Evolutionary conservation across 345 rosid species (phyloP).

Genomic region (Ceriops tagal): DNA sequence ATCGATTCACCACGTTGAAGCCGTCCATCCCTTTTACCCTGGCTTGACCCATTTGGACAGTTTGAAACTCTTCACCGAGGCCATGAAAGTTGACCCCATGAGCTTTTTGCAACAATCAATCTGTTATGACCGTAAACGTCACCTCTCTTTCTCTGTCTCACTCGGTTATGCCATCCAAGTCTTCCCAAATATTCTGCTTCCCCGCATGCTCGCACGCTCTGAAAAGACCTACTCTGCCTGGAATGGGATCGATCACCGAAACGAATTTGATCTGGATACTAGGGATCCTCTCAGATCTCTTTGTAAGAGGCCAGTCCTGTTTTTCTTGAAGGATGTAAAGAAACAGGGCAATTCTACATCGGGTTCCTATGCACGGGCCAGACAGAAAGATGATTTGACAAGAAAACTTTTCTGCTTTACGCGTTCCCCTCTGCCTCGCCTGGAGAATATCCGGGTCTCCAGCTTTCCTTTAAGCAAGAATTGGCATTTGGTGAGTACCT

Average conservation of each 20-base stretch:
- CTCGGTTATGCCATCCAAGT: constrained; percentile 85
- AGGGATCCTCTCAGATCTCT: constrained; percentile 56
- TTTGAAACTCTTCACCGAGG: constrained; percentile 68
- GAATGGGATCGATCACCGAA: constrained; percentile 49
- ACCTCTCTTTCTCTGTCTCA: constrained; percentile 57
- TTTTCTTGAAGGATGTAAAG: constrained; percentile 48
- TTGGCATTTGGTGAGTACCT: constrained; percentile 75
- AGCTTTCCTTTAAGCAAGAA: constrained; percentile 53
- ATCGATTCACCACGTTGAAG: constrained; percentile 85
- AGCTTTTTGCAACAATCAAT: constrained; percentile 82
- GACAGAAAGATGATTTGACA: constrained; percentile 54
- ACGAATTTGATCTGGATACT: constrained; percentile 82
- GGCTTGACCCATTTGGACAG: constrained; percentile 62
- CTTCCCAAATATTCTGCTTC: constrained; percentile 55
- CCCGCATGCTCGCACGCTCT: constrained; percentile 72
- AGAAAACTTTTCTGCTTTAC: constrained; percentile 74
- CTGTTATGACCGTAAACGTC: constrained; percentile 58
- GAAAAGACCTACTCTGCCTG: constrained; percentile 81
- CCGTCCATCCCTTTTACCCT: constrained; percentile 78
- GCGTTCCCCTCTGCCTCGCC: constrained; percentile 45
- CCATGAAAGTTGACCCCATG: constrained; percentile 61
- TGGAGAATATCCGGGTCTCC: constrained; percentile 53
- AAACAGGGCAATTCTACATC: constrained; percentile 46
- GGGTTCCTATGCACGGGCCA: constrained; percentile 51
- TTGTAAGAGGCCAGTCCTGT: constrained; percentile 50